Conservation (phyloP, 1,284 basidiomycete genomes). For the Ustilago crameri region DNA sequence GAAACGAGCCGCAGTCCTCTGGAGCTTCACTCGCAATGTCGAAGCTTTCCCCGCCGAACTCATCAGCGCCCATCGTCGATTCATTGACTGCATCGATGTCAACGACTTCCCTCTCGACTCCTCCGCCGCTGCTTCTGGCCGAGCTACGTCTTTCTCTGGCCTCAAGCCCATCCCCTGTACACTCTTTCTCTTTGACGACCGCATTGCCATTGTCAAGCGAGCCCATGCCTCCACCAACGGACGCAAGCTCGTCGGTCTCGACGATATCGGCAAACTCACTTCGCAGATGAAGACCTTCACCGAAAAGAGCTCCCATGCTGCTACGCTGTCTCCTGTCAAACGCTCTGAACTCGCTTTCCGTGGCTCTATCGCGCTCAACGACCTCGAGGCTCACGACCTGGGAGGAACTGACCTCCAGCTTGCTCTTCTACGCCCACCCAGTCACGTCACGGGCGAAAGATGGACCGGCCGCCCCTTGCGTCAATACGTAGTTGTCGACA, state of each 20-base stretch:
- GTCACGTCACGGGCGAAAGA: constrained; percentile 50
- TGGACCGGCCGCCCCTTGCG: constrained; percentile 54
- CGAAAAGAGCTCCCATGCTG: constrained; percentile 67
- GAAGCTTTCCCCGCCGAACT: constrained; percentile 82
- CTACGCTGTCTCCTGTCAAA: constrained; percentile 70
- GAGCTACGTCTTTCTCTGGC: constrained; percentile 21
- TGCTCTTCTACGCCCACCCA: constrained; percentile 64
- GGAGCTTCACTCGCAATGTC: constrained; percentile 83
- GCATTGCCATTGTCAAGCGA: constrained; percentile 89
- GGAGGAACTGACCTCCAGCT: constrained; percentile 79
- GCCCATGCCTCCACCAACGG: constrained; percentile 79
- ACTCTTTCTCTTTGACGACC: constrained; percentile 94
- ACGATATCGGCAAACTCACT: constrained; percentile 81
- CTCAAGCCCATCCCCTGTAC: constrained; percentile 78
- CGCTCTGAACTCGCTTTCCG: constrained; percentile 85
- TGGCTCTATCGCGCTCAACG: constrained; percentile 84
- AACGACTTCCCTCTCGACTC: constrained; percentile 74
- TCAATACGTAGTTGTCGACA: constrained; percentile 54
- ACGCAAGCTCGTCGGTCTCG: constrained; percentile 80
- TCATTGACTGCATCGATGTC: constrained; percentile 92
- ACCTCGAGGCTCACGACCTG: constrained; percentile 75
- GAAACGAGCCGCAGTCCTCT: constrained; percentile 86
- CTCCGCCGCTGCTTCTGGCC: constrained; percentile 23
- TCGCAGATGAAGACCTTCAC: constrained; percentile 63
- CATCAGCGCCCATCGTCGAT: constrained; percentile 78